Percentiles rank a stretch among this genome's conserved stretches.
Evolutionary conservation across 306 rosid species (phyloP).

Genomic region (Citrullus colocynthis): DNA sequence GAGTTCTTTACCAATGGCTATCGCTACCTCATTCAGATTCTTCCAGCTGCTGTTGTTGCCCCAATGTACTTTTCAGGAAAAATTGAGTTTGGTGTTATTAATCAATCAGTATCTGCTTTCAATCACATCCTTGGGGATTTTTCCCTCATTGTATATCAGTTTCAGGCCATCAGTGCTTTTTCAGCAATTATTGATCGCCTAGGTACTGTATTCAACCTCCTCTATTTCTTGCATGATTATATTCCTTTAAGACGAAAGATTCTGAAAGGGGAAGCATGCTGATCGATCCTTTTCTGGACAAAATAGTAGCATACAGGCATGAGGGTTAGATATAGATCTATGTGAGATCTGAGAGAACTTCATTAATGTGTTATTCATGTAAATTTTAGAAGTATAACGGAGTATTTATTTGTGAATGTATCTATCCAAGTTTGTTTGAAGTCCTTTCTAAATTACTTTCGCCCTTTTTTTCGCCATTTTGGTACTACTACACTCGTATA

Average conservation of each 20-base stretch:
- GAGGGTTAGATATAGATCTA: background rate
- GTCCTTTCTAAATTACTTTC: background rate
- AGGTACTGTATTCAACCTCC: constrained; percentile 36
- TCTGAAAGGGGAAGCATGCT: background rate
- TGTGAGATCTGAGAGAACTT: background rate
- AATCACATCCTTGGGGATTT: constrained; percentile 90
- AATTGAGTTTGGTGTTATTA: constrained; percentile 95
- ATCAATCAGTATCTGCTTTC: constrained; percentile 94
- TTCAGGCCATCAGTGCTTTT: constrained; percentile 90
- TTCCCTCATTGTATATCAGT: constrained; percentile 81
- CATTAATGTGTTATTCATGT: background rate
- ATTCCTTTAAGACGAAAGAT: constrained; percentile 1
- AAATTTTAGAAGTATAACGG: background rate
- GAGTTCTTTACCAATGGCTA: constrained; percentile 93
- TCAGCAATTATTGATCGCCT: constrained; percentile 92
- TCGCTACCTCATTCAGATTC: constrained; percentile 86
- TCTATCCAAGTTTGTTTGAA: background rate
- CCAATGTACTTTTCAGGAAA: constrained; percentile 94
- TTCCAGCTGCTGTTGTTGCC: constrained; percentile 97
- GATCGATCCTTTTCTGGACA: background rate
- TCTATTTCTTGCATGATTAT: constrained; percentile 7
- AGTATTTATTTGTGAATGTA: background rate
- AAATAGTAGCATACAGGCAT: background rate
- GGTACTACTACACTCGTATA: background rate
- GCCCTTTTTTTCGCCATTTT: background rate